Base-by-base conservation (phyloP, 495 filamentous ascomycete genomes). In the Parathielavia hyrcaniae region DNA sequence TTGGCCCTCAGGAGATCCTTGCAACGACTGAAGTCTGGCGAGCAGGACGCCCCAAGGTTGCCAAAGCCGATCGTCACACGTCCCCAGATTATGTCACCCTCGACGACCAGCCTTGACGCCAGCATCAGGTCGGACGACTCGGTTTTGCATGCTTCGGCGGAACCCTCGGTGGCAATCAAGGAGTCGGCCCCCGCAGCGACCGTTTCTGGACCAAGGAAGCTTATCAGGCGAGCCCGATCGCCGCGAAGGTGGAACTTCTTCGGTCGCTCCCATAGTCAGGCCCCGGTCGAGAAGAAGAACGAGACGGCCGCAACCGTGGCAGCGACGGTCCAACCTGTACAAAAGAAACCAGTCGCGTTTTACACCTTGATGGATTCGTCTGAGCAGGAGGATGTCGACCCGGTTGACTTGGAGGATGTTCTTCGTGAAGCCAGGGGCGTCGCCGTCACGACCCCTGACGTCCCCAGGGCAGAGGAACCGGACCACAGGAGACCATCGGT, bases 241-340 rank as follows among this genome's bases (percentile, higher is more conserved):
- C 77, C 82, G 35, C 74, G 80, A 55, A 87, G 84, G 63, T 95
- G 90, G 90, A 91, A 89, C 64, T 81, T 95, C 60, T 95, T 95
- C 62, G 84, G 90, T 56, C 80, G 85, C 60, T 83, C 83, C 1
- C 82, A 86, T 22, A 78, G 73, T 22, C 79, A 85, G 16, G 75
- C 81, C 58, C 65, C 66, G 12, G 65, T 63, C 12, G 69, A 68
- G 36, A 64, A 74, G 57, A 70, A 73, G 58, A 54, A 61, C 19
- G 66, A 76, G 13, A 66, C 75, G 4, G 55, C 72, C 30, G 69
- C 70, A 39, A 70, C 72, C 35, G 71, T 78, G 22, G 63, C 75
- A 2, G 71, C 77, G 2, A 62, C 74, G 14, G 76, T 78, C 20
- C 67, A 76, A 54, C 64, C 73, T 16, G 67, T 70, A 22, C 67